Evolutionary conservation across 768 basidiomycete species (phyloP).

Genomic region (Boletus insuetus): DNA sequence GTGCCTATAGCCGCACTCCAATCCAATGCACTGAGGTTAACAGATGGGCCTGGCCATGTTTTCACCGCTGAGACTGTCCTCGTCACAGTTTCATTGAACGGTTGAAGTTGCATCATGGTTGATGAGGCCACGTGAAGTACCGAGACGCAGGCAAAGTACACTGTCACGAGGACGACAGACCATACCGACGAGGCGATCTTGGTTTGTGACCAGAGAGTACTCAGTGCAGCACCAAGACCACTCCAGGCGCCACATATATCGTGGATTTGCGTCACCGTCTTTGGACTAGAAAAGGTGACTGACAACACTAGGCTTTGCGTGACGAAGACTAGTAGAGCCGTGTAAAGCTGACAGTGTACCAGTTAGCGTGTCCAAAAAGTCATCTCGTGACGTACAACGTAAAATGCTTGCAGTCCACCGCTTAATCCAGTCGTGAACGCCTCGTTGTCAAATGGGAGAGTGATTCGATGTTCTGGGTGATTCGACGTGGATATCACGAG

Average conservation of each 20-base stretch:
- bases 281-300: not conserved
- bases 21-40: not conserved
- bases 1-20: not conserved
- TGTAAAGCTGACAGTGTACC: not conserved
- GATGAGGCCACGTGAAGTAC: not conserved
- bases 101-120: not conserved
- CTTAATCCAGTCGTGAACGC: not conserved
- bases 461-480: not conserved
- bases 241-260: not conserved
- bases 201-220: not conserved
- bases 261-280: not conserved
- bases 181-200: not conserved
- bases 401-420: not conserved
- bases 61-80: not conserved
- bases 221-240: not conserved
- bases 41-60: not conserved
- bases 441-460: not conserved
- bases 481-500: not conserved
- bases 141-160: not conserved
- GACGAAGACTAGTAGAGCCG: not conserved
- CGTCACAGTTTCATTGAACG: not conserved
- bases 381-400: not conserved
- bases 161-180: not conserved
- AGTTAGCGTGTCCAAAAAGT: not conserved
- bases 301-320: not conserved